Conservation (phyloP, 768 basidiomycete species). For the Naganishia onofrii region DNA sequence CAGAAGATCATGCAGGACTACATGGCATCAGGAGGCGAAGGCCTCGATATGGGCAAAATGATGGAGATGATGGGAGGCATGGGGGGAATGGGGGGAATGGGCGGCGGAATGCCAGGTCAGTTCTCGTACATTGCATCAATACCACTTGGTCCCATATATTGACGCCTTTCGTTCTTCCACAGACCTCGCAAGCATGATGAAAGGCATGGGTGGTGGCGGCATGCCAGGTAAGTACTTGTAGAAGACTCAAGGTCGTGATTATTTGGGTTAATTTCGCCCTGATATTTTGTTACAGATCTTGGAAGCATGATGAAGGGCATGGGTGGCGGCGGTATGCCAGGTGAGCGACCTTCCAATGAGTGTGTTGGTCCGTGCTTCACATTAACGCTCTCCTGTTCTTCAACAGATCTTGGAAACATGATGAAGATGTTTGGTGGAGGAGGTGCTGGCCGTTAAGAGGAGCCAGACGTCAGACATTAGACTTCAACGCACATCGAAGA, state of each 20-base stretch:
- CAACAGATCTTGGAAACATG: conserved; percentile 50
- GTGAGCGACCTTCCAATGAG: conserved; percentile 32
- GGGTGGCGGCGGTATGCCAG: conserved; percentile 40
- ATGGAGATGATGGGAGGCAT: conserved; percentile 84
- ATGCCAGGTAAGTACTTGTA: conserved; percentile 32
- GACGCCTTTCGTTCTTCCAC: neutral
- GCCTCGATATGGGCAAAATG: conserved; percentile 30
- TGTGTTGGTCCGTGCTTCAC: neutral
- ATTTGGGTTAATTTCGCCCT: neutral
- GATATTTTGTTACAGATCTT: neutral
- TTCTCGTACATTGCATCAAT: too few relatives aligned
- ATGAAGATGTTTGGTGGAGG: conserved; percentile 56
- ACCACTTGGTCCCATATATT: too few relatives aligned
- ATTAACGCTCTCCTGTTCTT: conserved; percentile 12
- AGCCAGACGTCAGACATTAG: neutral
- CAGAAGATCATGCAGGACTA: conserved; percentile 68
- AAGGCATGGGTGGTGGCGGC: conserved; percentile 86
- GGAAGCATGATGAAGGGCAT: conserved; percentile 20
- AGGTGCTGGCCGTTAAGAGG: conserved; percentile 7
- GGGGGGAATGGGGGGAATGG: conserved; percentile 75
- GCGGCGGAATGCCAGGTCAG: conserved; percentile 52
- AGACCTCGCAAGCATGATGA: conserved; percentile 63
- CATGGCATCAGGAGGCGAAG: conserved; percentile 45
- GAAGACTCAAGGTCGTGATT: neutral
- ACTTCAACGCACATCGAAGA: neutral